These are phyloP conservation scores for Cladobotryum mycophilum DNA, from an alignment of 2,329 filamentous ascomycete genomes.

Conservation along the genomic window DNA sequence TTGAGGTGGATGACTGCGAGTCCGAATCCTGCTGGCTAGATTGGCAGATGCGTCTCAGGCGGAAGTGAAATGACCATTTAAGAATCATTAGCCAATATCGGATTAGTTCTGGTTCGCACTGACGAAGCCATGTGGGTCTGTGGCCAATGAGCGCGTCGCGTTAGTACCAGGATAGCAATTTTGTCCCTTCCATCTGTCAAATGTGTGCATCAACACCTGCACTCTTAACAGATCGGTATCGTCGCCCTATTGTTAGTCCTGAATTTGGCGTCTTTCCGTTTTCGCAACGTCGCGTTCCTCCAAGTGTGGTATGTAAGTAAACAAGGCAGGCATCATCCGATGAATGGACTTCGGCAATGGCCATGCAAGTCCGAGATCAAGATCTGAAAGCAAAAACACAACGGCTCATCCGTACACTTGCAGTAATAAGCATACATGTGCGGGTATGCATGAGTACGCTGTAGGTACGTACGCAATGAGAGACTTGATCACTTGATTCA, in stretches of 20 bases:
- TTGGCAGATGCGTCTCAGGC: slow-evolving; percentile 26
- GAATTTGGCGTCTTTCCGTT: not conserved
- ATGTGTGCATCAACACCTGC: not conserved
- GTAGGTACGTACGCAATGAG: no score
- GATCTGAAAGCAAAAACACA: no score
- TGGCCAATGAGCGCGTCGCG: slow-evolving; percentile 21
- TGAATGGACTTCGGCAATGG: no score
- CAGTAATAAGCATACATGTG: no score
- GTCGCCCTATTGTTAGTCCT: not conserved
- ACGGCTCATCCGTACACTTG: no score
- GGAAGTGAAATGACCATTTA: slow-evolving; percentile 20
- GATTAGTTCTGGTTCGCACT: slow-evolving; percentile 21
- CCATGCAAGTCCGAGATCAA: no score
- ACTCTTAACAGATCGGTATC: slow-evolving; percentile 2
- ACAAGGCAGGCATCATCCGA: not conserved
- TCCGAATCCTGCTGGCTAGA: slow-evolving; percentile 19
- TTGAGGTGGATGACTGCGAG: slow-evolving; percentile 23
- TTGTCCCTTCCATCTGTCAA: not conserved
- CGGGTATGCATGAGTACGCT: no score
- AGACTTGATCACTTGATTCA: no score
- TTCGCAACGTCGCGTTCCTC: not conserved
- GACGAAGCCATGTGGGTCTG: slow-evolving; percentile 12
- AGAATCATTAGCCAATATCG: slow-evolving; percentile 19
- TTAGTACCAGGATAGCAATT: slow-evolving; percentile 6
- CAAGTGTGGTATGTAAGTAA: no score